Base-by-base conservation (phyloP, 2,329 filamentous ascomycete genomes). In the Remersonia thermophila region DNA sequence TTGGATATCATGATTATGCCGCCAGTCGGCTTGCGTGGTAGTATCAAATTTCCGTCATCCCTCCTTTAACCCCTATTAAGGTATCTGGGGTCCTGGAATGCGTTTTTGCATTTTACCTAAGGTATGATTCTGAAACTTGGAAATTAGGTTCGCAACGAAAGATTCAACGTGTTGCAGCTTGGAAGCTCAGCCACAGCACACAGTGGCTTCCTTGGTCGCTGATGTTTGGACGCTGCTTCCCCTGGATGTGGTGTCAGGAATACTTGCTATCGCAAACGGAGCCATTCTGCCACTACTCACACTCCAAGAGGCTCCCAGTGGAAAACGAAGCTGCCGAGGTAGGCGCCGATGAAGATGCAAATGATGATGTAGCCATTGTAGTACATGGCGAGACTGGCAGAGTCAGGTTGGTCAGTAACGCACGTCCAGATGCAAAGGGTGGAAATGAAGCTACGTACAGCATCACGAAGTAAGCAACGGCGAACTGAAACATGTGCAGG, bases 391-490 rank as follows among this genome's bases (percentile, higher is more conserved):
- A 61, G 58, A 43, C 51, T 59, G 38, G 2, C 8, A 15, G 12
- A 6, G 13, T 7, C 17, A 15, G 7, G 12, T 27, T 8, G 12
- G 20, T 41, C 14, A 37, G 31, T 15, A 20, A 13, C 20, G n/a
- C 13, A 7, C 11, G 32, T 26, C 13, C 7, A 6, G 16, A 4
- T 4, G 3, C 4, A 3, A 18, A 25, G 7, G 18, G n/a, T 3
- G 8, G 23, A 1, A n/a, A n/a, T n/a, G n/a, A n/a, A n/a, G 12
- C 10, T 12, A 47, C 56, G 48, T 53, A 58, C 60, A 81, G 59
- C 83, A 91, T 89, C 50, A 89, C 57, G 47, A 89, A 75, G 54
- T 89, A 91, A 2, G 80, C 82, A 2, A 85, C 69, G 0, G 73
- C 75, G 49, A 89, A 84, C 46, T 83, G 80, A 3, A 74, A 38